A percentile compares a stretch with the other conserved stretches of the same genome.
These are phyloP conservation scores for Lodderomyces beijingensis DNA, from an alignment of 1,139 yeast genomes.

Conservation along the genomic window DNA sequence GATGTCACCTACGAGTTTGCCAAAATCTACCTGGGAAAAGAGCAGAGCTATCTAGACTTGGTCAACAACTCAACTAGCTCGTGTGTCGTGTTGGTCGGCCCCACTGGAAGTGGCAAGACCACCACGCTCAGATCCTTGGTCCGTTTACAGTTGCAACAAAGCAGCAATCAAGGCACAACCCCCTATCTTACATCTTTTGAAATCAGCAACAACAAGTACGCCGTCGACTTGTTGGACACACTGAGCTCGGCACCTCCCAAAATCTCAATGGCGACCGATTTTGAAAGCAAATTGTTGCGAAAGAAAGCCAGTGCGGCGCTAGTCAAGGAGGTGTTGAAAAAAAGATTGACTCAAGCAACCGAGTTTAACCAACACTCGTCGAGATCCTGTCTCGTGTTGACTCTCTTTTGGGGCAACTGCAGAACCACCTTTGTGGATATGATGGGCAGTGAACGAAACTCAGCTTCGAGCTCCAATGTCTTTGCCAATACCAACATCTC, in stretches of 20 bases:
- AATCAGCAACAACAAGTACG: constrained; percentile 19
- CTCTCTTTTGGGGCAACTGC: constrained; percentile 18
- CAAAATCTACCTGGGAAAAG: constrained; percentile 14
- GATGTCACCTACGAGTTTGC: constrained; percentile 21
- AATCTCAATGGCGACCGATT: constrained; percentile 12
- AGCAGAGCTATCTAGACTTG: constrained; percentile 13
- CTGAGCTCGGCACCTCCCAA: constrained; percentile 6
- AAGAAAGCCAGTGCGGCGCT: constrained; percentile 7
- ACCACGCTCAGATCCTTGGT: constrained; percentile 20
- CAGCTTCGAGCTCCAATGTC: constrained; percentile 11
- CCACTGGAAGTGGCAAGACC: constrained; percentile 34
- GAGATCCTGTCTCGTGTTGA: constrained; percentile 20
- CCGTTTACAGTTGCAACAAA: constrained; percentile 10
- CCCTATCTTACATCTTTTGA: constrained; percentile 25
- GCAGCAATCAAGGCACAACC: constrained; percentile 6
- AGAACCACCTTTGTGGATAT: constrained; percentile 26
- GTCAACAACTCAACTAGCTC: constrained; percentile 12
- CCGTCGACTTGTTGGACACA: constrained; percentile 21
- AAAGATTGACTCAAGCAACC: constrained; percentile 20
- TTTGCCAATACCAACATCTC: constrained; percentile 29
- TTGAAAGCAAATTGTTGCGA: constrained; percentile 17
- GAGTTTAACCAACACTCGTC: constrained; percentile 20
- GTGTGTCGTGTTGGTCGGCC: constrained; percentile 28
- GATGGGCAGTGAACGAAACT: constrained; percentile 27
- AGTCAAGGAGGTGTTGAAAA: constrained; percentile 17